Conservation (phyloP, 2,329 filamentous ascomycete species). For the Neofusicoccum cordaticola region DNA sequence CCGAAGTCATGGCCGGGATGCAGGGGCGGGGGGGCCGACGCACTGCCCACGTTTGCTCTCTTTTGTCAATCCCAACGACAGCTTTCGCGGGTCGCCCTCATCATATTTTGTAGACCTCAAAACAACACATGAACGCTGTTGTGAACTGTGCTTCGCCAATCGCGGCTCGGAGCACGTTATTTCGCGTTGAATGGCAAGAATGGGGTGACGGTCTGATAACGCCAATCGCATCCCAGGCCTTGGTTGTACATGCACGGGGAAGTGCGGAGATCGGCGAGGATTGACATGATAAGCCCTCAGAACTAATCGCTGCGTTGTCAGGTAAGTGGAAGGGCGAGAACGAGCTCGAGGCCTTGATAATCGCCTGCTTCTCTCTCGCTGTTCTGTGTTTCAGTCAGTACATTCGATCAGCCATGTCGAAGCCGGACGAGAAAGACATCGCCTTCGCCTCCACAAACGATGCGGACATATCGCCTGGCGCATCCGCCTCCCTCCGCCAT, state of each 20-base stretch:
- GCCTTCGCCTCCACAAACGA: background rate
- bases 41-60: background rate
- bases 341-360: background rate
- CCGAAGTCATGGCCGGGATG: background rate
- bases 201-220: background rate
- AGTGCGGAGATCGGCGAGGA: background rate
- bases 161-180: background rate
- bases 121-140: background rate
- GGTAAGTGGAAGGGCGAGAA: background rate
- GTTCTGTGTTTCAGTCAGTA: background rate
- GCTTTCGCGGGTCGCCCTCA: too few relatives aligned
- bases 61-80: background rate
- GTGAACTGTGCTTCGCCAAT: background rate
- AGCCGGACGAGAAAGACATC: background rate
- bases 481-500: background rate
- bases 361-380: background rate
- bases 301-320: too few relatives aligned
- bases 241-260: background rate
- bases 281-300: background rate
- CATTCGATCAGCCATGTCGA: background rate
- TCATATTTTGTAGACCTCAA: background rate
- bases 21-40: background rate
- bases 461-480: background rate
- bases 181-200: background rate
- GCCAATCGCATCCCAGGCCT: background rate